Evolutionary conservation across 78 protist genomes (phyloP).

Genomic region (Thecamonas trahens): DNA sequence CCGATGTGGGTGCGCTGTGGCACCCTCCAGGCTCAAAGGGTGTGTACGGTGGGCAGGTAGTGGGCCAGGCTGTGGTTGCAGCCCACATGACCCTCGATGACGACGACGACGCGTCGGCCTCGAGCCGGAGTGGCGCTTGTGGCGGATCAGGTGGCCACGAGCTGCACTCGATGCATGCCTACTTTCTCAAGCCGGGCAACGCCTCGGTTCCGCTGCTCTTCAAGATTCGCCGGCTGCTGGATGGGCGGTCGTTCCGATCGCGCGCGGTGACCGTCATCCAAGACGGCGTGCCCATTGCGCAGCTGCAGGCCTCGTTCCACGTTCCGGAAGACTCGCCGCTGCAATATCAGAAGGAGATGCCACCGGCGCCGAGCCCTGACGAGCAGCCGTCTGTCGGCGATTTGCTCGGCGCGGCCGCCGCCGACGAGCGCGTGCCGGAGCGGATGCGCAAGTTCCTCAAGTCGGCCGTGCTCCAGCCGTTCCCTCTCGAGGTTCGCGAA

Average conservation of each 20-base stretch:
- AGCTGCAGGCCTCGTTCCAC: not conserved
- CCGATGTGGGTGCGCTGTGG: too few species aligned
- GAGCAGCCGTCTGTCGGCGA: not conserved
- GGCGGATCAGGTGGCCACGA: too few species aligned
- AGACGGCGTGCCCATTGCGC: not conserved
- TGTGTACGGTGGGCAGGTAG: slow-evolving; percentile 15
- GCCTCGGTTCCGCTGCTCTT: not conserved
- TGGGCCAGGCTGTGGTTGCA: slow-evolving; percentile 13
- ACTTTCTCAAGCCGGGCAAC: slow-evolving; percentile 7
- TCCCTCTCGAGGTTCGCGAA: not conserved
- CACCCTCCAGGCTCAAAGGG: too few species aligned
- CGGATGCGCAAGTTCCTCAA: not conserved
- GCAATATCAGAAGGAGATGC: not conserved
- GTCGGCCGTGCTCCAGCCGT: not conserved
- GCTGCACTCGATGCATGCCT: slow-evolving; percentile 9
- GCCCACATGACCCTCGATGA: too few species aligned
- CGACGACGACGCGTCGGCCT: not conserved
- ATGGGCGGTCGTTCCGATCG: not conserved
- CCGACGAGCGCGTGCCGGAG: not conserved
- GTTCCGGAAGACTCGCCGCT: not conserved
- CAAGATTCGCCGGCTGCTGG: not conserved
- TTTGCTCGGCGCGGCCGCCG: not conserved
- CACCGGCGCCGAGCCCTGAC: not conserved
- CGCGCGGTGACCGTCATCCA: not conserved
- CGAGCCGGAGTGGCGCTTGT: not conserved